Evolutionary conservation across 441 rosid species (phyloP).

Genomic region (Arabidopsis lyrata): DNA sequence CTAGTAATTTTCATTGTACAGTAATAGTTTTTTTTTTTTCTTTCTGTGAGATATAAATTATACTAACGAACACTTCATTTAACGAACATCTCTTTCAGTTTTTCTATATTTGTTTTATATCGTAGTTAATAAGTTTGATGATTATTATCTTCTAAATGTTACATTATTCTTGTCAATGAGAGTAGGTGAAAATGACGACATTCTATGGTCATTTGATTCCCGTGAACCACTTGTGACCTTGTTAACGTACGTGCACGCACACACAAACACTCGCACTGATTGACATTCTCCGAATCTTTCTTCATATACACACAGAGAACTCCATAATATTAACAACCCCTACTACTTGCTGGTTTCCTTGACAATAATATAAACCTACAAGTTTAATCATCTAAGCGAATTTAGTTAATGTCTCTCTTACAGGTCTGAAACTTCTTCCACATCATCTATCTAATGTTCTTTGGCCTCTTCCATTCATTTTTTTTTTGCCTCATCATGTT

Average conservation of each 20-base stretch:
- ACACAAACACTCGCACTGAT: slow-evolving; percentile 1
- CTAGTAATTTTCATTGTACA: too few species aligned
- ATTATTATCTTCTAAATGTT: background rate
- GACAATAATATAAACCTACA: background rate
- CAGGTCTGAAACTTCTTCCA: slow-evolving; percentile 35
- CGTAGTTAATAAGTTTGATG: background rate
- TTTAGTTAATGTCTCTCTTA: slow-evolving; percentile 39
- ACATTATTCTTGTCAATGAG: background rate
- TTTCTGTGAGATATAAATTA: too few species aligned
- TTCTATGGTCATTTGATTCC: slow-evolving; percentile 22
- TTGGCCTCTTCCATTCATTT: background rate
- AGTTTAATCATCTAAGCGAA: background rate
- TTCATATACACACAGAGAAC: background rate
- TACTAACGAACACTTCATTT: too few species aligned
- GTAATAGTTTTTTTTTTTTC: too few species aligned
- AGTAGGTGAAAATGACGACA: slow-evolving; percentile 37
- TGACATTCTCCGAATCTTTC: slow-evolving; percentile 25
- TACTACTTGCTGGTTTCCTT: background rate
- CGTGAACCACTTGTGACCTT: slow-evolving; percentile 35
- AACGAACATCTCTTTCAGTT: too few species aligned
- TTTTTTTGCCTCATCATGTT: slow-evolving; percentile 9
- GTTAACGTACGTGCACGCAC: slow-evolving; percentile 45
- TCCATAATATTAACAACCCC: background rate
- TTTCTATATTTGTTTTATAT: too few species aligned
- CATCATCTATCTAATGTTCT: slow-evolving; percentile 1